phyloP scores from a whole-genome alignment of 208 protist species.

The Trypanosoma melophagium region DNA sequence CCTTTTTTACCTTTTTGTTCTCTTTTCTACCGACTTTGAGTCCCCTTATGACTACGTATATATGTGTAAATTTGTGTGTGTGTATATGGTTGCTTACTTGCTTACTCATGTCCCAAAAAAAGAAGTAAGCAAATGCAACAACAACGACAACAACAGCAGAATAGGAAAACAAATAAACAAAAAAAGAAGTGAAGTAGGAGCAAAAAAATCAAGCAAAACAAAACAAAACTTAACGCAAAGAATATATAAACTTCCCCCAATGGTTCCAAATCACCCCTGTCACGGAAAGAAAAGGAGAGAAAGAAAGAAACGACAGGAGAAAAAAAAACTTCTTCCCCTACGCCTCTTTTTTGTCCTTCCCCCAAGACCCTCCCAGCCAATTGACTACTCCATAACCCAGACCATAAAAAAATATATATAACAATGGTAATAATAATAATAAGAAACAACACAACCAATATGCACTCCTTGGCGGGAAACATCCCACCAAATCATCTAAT shows the following conservation, averaged over 20 bases:
- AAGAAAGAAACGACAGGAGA: background rate
- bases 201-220: slow-evolving; percentile 17
- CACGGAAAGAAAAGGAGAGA: slow-evolving; percentile 10
- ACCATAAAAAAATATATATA: too few relatives aligned
- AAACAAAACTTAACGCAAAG: background rate
- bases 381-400: too few relatives aligned
- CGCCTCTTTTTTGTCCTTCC: too few relatives aligned
- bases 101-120: background rate
- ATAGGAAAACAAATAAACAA: slow-evolving; percentile 15
- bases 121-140: background rate
- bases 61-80: background rate
- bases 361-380: too few relatives aligned
- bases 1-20: background rate
- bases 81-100: background rate
- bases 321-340: too few relatives aligned
- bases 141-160: slow-evolving; percentile 3
- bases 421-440: too few relatives aligned
- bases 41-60: background rate
- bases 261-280: background rate
- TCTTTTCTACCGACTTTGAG: background rate
- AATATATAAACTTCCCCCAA: background rate
- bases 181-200: slow-evolving; percentile 26
- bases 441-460: too few relatives aligned
- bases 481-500: too few relatives aligned
- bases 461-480: too few relatives aligned